These are phyloP conservation scores for Hippophae tibetana DNA, from an alignment of 306 rosid species.

Conservation along the genomic window DNA sequence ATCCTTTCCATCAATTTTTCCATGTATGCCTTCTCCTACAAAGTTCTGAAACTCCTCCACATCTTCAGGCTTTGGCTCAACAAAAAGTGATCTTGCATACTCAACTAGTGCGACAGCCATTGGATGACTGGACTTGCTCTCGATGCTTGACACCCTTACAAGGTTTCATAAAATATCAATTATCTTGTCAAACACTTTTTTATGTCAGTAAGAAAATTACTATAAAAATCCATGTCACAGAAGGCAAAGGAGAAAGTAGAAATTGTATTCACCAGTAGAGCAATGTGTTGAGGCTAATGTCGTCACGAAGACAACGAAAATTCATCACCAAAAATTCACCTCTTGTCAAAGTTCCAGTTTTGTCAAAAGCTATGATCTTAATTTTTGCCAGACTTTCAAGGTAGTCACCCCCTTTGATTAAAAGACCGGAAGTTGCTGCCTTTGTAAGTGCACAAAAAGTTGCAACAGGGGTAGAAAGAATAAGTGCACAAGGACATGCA, in stretches of 20 bases:
- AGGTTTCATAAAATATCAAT: conserved; percentile 6
- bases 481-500: conserved; percentile 88
- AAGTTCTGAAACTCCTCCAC: conserved; percentile 65
- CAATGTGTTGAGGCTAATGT: conserved; percentile 49
- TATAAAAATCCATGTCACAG: not conserved
- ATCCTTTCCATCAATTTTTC: conserved; percentile 54
- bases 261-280: conserved; percentile 53
- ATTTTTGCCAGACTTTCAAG: conserved; percentile 71
- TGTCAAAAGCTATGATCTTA: conserved; percentile 76
- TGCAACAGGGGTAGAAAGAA: conserved; percentile 92
- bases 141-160: conserved; percentile 80
- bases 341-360: conserved; percentile 87
- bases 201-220: too few relatives aligned
- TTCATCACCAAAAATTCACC: conserved; percentile 75
- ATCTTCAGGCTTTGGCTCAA: conserved; percentile 66
- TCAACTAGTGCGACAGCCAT: conserved; percentile 75
- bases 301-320: conserved; percentile 51
- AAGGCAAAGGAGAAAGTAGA: not conserved
- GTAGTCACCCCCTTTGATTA: conserved; percentile 86
- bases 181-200: not conserved
- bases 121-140: conserved; percentile 97
- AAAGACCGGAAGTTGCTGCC: conserved; percentile 83
- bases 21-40: conserved; percentile 86
- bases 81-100: conserved; percentile 61
- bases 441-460: conserved; percentile 87